These are phyloP conservation scores for Tympanopsis confertula DNA, from an alignment of 2,329 filamentous ascomycete species.

Conservation along the genomic window DNA sequence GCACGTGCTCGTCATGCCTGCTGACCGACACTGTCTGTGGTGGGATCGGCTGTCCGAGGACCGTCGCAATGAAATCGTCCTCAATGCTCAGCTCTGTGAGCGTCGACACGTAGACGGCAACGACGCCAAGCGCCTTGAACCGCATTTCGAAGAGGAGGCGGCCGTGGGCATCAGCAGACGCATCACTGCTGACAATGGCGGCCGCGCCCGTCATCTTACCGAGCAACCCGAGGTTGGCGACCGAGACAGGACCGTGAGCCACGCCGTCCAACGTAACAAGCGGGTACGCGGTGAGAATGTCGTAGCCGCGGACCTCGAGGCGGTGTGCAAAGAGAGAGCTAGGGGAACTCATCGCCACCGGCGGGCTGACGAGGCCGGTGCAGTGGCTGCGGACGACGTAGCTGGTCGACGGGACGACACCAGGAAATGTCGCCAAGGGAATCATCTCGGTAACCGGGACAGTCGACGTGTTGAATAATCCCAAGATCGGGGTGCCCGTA, in stretches of 20 bases:
- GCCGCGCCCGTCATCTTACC: slow-evolving; percentile 85
- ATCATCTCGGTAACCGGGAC: slow-evolving; percentile 57
- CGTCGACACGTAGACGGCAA: slow-evolving; percentile 67
- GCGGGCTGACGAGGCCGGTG: slow-evolving; percentile 47
- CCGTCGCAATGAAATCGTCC: slow-evolving; percentile 60
- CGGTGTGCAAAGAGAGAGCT: slow-evolving; percentile 47
- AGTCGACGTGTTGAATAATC: slow-evolving; percentile 70
- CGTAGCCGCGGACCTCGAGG: slow-evolving; percentile 58
- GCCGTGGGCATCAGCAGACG: slow-evolving; percentile 36
- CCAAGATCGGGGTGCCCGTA: slow-evolving; percentile 67
- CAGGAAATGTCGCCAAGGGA: slow-evolving; percentile 61
- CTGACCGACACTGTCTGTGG: slow-evolving; percentile 50
- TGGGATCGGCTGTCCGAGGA: slow-evolving; percentile 63
- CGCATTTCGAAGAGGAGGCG: slow-evolving; percentile 53
- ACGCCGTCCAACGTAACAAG: slow-evolving; percentile 41
- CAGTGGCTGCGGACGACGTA: slow-evolving; percentile 69
- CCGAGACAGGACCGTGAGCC: slow-evolving; percentile 26
- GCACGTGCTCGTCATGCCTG: slow-evolving; percentile 38
- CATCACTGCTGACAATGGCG: slow-evolving; percentile 52
- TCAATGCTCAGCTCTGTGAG: slow-evolving; percentile 48
- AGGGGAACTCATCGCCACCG: slow-evolving; percentile 29
- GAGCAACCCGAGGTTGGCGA: slow-evolving; percentile 67
- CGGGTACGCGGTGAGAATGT: slow-evolving; percentile 69
- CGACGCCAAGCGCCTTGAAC: slow-evolving; percentile 68
- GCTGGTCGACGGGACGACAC: slow-evolving; percentile 39